These are phyloP conservation scores for Salvia miltiorrhiza DNA, from an alignment of 257 asterid species.

Conservation along the genomic window DNA sequence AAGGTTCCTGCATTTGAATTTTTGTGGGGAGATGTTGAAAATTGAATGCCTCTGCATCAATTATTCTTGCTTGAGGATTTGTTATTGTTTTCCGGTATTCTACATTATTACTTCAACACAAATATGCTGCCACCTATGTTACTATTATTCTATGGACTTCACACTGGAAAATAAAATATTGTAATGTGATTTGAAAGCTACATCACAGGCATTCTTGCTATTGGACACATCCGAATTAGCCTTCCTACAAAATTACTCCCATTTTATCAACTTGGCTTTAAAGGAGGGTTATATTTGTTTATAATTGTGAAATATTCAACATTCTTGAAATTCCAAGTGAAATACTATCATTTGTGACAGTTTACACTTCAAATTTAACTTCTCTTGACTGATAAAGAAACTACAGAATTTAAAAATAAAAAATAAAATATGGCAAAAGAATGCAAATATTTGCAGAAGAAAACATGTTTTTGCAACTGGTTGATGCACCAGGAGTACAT, in stretches of 20 bases:
- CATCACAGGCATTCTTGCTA: constrained; percentile 30
- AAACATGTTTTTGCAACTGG: not conserved
- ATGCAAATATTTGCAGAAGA: not conserved
- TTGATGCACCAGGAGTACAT: constrained; percentile 40
- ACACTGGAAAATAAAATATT: not conserved
- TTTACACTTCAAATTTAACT: not conserved
- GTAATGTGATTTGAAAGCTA: constrained; percentile 23
- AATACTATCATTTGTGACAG: not conserved
- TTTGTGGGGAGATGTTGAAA: constrained; percentile 42
- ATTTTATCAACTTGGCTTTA: not conserved
- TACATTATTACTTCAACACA: not conserved
- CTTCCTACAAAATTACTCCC: constrained; percentile 16
- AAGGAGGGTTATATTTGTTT: not conserved
- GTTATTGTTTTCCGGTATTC: not conserved
- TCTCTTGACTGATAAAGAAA: not conserved
- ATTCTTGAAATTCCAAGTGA: not conserved
- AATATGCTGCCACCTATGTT: not conserved
- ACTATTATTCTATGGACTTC: not conserved
- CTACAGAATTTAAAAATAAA: not conserved
- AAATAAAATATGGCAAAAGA: not conserved
- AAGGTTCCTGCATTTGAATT: constrained; percentile 25
- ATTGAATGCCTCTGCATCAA: constrained; percentile 36
- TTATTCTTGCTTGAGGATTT: constrained; percentile 17
- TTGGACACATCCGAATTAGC: constrained; percentile 13
- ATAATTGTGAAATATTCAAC: not conserved